These are phyloP conservation scores for Antitrichia curtipendula DNA, from an alignment of 225 moss, liverwort and hornwort species.

Conservation along the genomic window DNA sequence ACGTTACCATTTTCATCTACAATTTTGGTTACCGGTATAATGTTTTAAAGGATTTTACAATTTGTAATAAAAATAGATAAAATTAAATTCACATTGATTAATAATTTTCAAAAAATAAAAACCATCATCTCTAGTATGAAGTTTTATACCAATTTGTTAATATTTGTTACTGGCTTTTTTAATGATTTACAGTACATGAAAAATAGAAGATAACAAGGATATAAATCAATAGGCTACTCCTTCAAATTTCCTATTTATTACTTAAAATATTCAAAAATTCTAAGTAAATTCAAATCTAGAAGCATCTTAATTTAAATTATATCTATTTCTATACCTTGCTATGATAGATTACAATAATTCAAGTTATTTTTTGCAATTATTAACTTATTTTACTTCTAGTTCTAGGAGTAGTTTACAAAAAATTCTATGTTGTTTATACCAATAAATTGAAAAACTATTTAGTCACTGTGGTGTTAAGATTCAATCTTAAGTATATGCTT, in stretches of 20 bases:
- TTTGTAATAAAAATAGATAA: too few species aligned
- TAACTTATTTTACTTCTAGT: fast-evolving
- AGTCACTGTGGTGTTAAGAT: neutral
- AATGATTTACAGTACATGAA: neutral
- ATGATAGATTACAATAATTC: neutral
- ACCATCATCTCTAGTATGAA: neutral
- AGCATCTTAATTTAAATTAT: neutral
- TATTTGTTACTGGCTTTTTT: neutral
- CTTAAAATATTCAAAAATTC: neutral
- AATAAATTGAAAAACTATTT: neutral
- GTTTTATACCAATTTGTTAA: neutral
- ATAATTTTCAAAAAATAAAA: neutral
- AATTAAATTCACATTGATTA: too few species aligned
- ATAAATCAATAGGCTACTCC: neutral
- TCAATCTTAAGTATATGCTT: neutral
- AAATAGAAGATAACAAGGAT: neutral
- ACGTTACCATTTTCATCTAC: neutral
- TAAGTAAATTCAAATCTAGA: neutral
- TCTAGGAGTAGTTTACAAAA: too few species aligned
- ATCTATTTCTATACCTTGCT: neutral
- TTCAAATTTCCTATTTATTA: neutral
- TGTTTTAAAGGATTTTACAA: neutral
- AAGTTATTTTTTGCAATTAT: neutral
- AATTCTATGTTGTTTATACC: neutral
- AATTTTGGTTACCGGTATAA: neutral